Percentiles rank a stretch among this genome's conserved stretches.
phyloP scores from a whole-genome alignment of 1,139 yeast genomes.

The Pichia sp. region DNA sequence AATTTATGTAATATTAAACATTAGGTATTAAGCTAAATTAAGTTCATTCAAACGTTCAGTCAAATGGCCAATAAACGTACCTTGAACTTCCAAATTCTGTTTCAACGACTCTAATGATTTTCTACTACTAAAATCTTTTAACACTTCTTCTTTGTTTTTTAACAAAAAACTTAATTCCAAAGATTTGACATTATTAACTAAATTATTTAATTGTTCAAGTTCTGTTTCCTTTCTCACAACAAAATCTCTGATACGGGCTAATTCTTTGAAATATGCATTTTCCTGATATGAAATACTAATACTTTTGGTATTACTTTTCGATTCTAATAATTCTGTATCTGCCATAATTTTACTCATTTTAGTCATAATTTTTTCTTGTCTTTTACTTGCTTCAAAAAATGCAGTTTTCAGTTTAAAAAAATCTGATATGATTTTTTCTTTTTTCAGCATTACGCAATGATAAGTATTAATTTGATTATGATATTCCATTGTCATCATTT shows the following conservation, averaged over 20 bases:
- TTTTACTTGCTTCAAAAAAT: slow-evolving; percentile 12
- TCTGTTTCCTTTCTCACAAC: slow-evolving; percentile 19
- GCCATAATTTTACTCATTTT: slow-evolving; percentile 13
- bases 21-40: background rate
- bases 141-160: slow-evolving; percentile 5
- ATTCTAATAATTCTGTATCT: slow-evolving; percentile 11
- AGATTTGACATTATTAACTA: slow-evolving; percentile 15
- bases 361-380: slow-evolving; percentile 17
- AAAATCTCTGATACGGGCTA: slow-evolving; percentile 19
- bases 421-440: slow-evolving; percentile 9
- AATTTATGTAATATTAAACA: background rate
- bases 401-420: slow-evolving; percentile 10
- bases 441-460: slow-evolving; percentile 11
- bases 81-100: slow-evolving; percentile 18
- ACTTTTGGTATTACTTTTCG: slow-evolving; percentile 9
- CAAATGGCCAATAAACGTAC: slow-evolving; percentile 15
- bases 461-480: slow-evolving; percentile 22
- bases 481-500: slow-evolving; percentile 20
- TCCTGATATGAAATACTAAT: slow-evolving; percentile 24
- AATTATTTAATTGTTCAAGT: slow-evolving; percentile 9
- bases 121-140: slow-evolving; percentile 6
- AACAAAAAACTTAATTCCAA: slow-evolving; percentile 14
- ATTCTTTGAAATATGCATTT: slow-evolving; percentile 19
- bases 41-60: slow-evolving; percentile 13
- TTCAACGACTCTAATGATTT: slow-evolving; percentile 16